Evolutionary conservation across 331 rosid species (phyloP).

Genomic region (Saraca asoca): DNA sequence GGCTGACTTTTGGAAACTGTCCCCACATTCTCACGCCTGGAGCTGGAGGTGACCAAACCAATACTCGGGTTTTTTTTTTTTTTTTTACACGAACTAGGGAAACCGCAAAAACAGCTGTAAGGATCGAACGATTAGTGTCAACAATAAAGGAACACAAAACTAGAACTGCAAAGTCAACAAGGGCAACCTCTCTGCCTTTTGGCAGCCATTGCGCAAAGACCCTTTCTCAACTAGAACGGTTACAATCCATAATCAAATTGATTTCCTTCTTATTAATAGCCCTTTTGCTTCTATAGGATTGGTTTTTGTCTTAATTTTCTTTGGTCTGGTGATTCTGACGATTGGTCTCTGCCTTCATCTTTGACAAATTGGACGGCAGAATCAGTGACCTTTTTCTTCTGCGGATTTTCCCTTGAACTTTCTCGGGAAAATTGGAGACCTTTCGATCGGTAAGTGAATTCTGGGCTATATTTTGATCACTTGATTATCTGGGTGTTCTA

Average conservation of each 20-base stretch:
- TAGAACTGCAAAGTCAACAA: conserved; percentile 65
- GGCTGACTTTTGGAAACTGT: conserved; percentile 49
- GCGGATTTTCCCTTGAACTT: conserved; percentile 36
- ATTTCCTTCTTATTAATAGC: not conserved
- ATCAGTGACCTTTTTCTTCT: conserved; percentile 35
- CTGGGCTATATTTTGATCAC: not conserved
- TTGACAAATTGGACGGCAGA: conserved; percentile 21
- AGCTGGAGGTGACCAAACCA: conserved; percentile 29
- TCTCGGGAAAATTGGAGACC: conserved; percentile 36
- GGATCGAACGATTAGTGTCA: conserved; percentile 38
- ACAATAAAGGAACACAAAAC: conserved; percentile 30
- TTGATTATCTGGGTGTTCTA: conserved; percentile 40
- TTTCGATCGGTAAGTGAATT: conserved; percentile 47
- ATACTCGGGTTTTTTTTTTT: not conserved
- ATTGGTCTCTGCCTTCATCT: conserved; percentile 31
- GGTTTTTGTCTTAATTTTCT: conserved; percentile 23
- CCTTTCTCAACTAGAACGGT: conserved; percentile 40
- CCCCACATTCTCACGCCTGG: conserved; percentile 32
- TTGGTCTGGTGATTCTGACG: conserved; percentile 1
- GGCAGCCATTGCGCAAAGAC: conserved; percentile 46
- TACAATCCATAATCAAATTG: conserved; percentile 30
- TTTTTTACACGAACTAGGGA: conserved; percentile 30
- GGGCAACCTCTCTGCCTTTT: conserved; percentile 51
- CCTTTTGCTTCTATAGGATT: conserved; percentile 20
- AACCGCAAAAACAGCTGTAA: conserved; percentile 52